Base-by-base conservation (phyloP, 345 rosid species). In the Pelargonium nanum region DNA sequence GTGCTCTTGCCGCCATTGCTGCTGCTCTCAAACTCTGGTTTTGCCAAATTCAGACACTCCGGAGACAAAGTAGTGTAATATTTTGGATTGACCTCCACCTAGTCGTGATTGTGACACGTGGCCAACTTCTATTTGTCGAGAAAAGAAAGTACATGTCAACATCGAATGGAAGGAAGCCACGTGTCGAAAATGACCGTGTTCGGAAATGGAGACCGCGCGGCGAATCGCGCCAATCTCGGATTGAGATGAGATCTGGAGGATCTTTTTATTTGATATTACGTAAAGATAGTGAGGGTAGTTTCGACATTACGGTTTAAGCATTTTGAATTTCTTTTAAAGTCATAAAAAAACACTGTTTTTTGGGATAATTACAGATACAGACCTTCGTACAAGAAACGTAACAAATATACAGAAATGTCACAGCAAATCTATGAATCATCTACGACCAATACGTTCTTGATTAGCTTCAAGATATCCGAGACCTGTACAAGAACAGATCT, bases 381-480 rank as follows among this genome's bases (percentile, higher is more conserved):
- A n/a, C n/a, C n/a, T n/a, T n/a, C n/a, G n/a, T n/a, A n/a, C n/a
- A n/a, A n/a, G n/a, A n/a, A n/a, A n/a, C n/a, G n/a, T n/a, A n/a
- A n/a, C n/a, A n/a, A n/a, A n/a, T n/a, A n/a, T n/a, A n/a, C n/a
- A n/a, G n/a, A n/a, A n/a, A n/a, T n/a, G n/a, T n/a, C n/a, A n/a
- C n/a, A n/a, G n/a, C n/a, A n/a, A n/a, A n/a, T n/a, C n/a, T n/a
- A n/a, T n/a, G n/a, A n/a, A n/a, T n/a, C n/a, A n/a, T n/a, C n/a
- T n/a, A n/a, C n/a, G n/a, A 34, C 6, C 57, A 84, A 62, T 70
- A 80, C 90, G 63, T 68, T 76, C 76, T 75, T 64, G 66, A 90
- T 87, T 74, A 72, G 50, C 60, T 66, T 70, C 69, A 85, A 44
- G 30, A 90, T 74, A 26, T 72, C 82, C 5, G 71, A 73, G 28